Evolutionary conservation across 2,329 filamentous ascomycete species (phyloP), one percentile per base, ranked within the genome.

Genomic region (Spiromastix sp.): DNA sequence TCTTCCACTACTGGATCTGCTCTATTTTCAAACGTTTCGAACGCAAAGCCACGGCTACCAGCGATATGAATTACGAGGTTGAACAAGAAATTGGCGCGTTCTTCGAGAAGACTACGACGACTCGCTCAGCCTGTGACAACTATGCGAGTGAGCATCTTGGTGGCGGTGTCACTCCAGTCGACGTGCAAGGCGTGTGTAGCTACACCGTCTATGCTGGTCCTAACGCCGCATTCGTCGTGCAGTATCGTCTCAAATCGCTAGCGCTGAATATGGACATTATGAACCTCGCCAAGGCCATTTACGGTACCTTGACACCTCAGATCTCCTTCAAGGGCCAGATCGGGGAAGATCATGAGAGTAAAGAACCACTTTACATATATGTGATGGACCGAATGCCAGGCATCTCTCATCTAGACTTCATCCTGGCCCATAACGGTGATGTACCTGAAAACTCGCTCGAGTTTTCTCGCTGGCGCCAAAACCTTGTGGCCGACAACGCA

Each of bases 171-270:
- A 42, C 50, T 33, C 53, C 55, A 11, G 54, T 62, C n/a, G 32
- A 42, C 11, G 46, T 61, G 10, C 54, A 63, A 46, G 57, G 59
- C 13, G 47, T 46, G 18, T 64, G 55, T 43, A 62, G 57, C 48
- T 63, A 64, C 46, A 56, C 54, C 2, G 51, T 63, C 30, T 64
- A 61, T 37, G 55, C 56, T n/a, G 55, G 61, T 3, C 40, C 37
- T 7, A 42, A 51, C 21, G 42, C 41, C 13, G 54, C 60, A 45
- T 54, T 46, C 30, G 54, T 63, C 21, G 53, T 53, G 24, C 58
- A 64, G 44, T 63, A 59, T 43, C 57, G 57, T 31, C 53, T 63
- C 8, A 48, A 49, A 42, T 59, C 54, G 3, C 45, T 59, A 3
- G 39, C 47, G 20, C 46, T 63, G n/a, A 50, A 49, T 13, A 47